Evolutionary conservation across 75 land plant species (phyloP), one percentile per base, ranked within the genome.

Genomic region (Picea glauca): DNA sequence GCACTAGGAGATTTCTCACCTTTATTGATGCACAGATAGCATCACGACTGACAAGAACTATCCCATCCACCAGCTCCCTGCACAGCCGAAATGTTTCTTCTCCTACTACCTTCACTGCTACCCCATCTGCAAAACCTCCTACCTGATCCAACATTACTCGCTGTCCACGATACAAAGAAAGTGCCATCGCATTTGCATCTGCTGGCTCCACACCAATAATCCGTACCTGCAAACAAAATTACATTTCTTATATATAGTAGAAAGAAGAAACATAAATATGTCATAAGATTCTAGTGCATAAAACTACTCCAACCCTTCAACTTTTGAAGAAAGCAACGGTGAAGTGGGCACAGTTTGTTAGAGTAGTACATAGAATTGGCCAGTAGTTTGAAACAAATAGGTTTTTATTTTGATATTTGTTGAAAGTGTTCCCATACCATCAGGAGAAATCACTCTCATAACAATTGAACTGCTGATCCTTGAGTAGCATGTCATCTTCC

Each of bases 181-280:
- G 80, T 21, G 98, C 96, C 98, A 95, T 93, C 66, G 98, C 93
- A 80, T 95, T 93, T 62, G 98, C 93, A 89, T 95, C 98, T 57
- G 72, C 79, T 9, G 98, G 96, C 82, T 94, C 98, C 57, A 94
- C 98, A 56, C 98, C 98, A 77, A 94, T 94, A 30, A 94, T 79
- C 72, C 81, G 85, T 30, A 94, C 91, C 95, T 93, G 84, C 56
- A 50, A 50, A 50, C 56, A 50, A 50, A 50, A 50, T 50, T 50
- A 12, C 56, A 50, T 50, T 50, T 50, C 56, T 50, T 50, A 50
- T 50, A 32, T 9, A 66, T 66, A 20, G 43, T 5, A 35, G 17
- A 70, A 43, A n/a, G 13, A 2, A 70, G 21, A 43, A 18, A 20
- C n/a, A 50, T 70, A 40, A 40, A 50, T 50, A 38, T 35, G 13